These are phyloP conservation scores for Colletotrichum liaoningense DNA, from an alignment of 2,329 filamentous ascomycete genomes.

Conservation along the genomic window DNA sequence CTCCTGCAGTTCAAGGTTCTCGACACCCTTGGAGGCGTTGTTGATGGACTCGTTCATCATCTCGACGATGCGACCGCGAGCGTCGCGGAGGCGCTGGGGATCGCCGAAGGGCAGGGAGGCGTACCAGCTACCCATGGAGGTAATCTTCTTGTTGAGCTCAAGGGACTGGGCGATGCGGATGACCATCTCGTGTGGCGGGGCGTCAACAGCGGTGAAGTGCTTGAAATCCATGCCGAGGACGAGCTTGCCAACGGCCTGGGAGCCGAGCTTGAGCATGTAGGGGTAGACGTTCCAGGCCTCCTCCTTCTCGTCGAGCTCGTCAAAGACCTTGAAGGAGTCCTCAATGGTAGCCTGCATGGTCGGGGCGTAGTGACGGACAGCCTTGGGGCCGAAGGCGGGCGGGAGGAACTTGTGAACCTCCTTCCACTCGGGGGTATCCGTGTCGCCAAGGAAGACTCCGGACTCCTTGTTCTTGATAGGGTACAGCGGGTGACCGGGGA, in stretches of 20 bases:
- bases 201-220: slow-evolving; percentile 56
- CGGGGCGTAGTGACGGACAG: slow-evolving; percentile 70
- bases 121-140: slow-evolving; percentile 67
- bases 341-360: slow-evolving; percentile 68
- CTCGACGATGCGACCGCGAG: slow-evolving; percentile 45
- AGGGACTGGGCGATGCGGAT: slow-evolving; percentile 61
- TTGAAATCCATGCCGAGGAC: slow-evolving; percentile 58
- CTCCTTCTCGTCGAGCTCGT: slow-evolving; percentile 60
- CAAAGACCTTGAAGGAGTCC: slow-evolving; percentile 60
- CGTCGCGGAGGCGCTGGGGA: slow-evolving; percentile 53
- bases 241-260: slow-evolving; percentile 57
- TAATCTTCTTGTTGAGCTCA: slow-evolving; percentile 69
- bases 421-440: slow-evolving; percentile 60
- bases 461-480: slow-evolving; percentile 55
- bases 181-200: slow-evolving; percentile 64
- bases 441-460: slow-evolving; percentile 61
- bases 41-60: slow-evolving; percentile 53
- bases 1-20: slow-evolving; percentile 56
- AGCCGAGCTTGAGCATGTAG: slow-evolving; percentile 62
- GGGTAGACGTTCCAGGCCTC: slow-evolving; percentile 61
- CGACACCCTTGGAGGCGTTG: slow-evolving; percentile 49
- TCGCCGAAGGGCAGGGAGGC: slow-evolving; percentile 67
- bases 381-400: slow-evolving; percentile 68
- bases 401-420: slow-evolving; percentile 71
- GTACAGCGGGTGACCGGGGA: slow-evolving; percentile 59